Base-by-base conservation (phyloP, 1,284 basidiomycete species). In the Papiliotrema fonsecae region DNA sequence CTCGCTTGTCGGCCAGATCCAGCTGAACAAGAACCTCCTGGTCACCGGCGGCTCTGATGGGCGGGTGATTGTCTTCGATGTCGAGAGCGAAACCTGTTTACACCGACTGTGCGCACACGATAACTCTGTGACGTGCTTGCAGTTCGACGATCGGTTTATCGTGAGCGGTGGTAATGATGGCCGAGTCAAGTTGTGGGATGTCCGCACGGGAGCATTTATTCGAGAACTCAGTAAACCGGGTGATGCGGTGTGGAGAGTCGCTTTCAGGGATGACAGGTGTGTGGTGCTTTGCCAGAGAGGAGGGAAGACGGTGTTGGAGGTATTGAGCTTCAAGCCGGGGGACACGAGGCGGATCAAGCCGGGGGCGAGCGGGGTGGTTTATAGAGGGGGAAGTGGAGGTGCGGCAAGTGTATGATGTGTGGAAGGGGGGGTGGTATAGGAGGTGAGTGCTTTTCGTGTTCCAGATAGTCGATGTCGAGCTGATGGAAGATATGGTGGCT, bases 31-130 rank as follows among this genome's bases (percentile, higher is more conserved):
- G 47, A 78, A 77, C 57, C 76, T 86, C 25, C 82, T 97, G 48
- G 85, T 86, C 37, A 96, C 92, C 0, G 93, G 91, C 41, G 92
- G 90, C 18, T 91, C 91, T 1, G 93, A 97, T 64, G 94, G 94
- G 1, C 83, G 90, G 0, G 87, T 97, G 32, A 90, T 97, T 65
- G 85, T 88, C 27, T 97, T 92, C 73, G 82, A 85, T 40, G 79
- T 96, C 19, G 69, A 75, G 28, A 81, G 81, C 37, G 76, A 77
- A 55, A 74, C 77, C 32, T 77, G 77, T 43, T 62, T 66, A 14
- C 66, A 73, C 54, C 64, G 69, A 4, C 50, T 73, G 10, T 75
- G 73, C 49, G 89, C 89, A 2, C 93, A 97, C 77, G 88, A 92
- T 74, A 91, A 89, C 51, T 86, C 84, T 34, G 88, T 97, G 24